phyloP scores from a whole-genome alignment of 1,139 yeast species.

The Taiozyma sp. region DNA sequence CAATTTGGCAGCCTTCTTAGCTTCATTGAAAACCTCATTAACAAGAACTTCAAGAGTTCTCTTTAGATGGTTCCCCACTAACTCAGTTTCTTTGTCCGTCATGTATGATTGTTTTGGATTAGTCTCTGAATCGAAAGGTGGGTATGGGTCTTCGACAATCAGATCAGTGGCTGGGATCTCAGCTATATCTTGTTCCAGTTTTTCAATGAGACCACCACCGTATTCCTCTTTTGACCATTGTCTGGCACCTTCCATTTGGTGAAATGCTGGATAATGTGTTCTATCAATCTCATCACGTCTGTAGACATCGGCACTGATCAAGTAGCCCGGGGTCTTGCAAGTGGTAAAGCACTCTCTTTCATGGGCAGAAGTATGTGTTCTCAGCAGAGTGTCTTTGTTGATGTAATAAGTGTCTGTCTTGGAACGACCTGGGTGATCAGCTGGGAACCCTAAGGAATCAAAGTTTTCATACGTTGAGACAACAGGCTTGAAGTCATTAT shows the following conservation, averaged over 20 bases:
- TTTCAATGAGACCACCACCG: constrained; percentile 29
- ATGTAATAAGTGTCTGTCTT: constrained; percentile 91
- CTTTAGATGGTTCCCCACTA: constrained; percentile 76
- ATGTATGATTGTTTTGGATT: constrained; percentile 83
- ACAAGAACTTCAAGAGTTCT: constrained; percentile 81
- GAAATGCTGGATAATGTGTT: constrained; percentile 96
- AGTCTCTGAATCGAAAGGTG: constrained; percentile 46
- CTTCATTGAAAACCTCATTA: constrained; percentile 76
- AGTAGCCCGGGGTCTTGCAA: constrained; percentile 76
- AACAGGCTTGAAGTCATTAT: constrained; percentile 77
- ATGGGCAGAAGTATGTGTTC: constrained; percentile 98
- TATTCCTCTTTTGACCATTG: constrained; percentile 61
- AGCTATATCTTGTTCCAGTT: constrained; percentile 54
- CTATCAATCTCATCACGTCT: constrained; percentile 93
- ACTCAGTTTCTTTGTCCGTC: constrained; percentile 61
- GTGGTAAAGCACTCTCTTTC: constrained; percentile 77
- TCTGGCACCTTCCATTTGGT: constrained; percentile 96
- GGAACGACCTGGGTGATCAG: constrained; percentile 91
- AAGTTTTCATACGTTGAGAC: constrained; percentile 83
- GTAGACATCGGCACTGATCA: constrained; percentile 94
- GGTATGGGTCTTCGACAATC: constrained; percentile 69
- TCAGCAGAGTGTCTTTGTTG: constrained; percentile 61
- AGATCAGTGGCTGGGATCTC: constrained; percentile 63
- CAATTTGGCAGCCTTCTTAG: constrained; percentile 59
- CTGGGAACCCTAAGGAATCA: constrained; percentile 87